phyloP scores from a whole-genome alignment of 23 red algal genomes.

The Cyanidiococcus yangmingshanensis region DNA sequence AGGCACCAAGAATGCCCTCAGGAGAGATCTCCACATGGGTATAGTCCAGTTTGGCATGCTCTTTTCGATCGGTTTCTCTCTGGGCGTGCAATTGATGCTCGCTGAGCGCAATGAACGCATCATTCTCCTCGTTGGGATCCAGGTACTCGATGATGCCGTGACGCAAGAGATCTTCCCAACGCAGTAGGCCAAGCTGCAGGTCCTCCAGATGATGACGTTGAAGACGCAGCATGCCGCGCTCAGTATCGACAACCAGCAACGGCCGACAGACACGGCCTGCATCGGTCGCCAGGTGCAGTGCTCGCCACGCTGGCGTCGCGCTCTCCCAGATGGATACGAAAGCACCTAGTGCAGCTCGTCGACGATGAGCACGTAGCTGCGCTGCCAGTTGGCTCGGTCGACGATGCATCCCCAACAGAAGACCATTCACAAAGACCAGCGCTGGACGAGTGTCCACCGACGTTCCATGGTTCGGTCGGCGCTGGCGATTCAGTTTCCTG shows the following conservation, averaged over 20 bases:
- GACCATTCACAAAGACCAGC: slow-evolving; percentile 75
- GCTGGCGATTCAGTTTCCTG: not conserved
- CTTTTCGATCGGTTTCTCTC: not conserved
- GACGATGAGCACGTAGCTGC: slow-evolving; percentile 39
- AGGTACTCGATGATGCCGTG: slow-evolving; percentile 94
- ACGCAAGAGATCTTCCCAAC: slow-evolving; percentile 63
- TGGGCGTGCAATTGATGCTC: not conserved
- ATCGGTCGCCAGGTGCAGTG: slow-evolving; percentile 73
- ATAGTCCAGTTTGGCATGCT: not conserved
- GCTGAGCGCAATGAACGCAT: slow-evolving; percentile 58
- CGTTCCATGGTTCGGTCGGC: not conserved
- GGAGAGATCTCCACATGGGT: slow-evolving; percentile 91
- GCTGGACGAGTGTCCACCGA: not conserved
- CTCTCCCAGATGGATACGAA: slow-evolving; percentile 70
- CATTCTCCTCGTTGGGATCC: slow-evolving; percentile 96
- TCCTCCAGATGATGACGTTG: slow-evolving; percentile 46
- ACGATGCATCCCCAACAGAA: slow-evolving; percentile 80
- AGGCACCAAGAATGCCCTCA: slow-evolving; percentile 79
- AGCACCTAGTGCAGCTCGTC: slow-evolving; percentile 58
- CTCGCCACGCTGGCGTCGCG: slow-evolving; percentile 32
- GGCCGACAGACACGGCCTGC: slow-evolving; percentile 82
- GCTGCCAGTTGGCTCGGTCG: slow-evolving; percentile 38
- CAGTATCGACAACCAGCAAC: slow-evolving; percentile 62
- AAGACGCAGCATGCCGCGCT: slow-evolving; percentile 40
- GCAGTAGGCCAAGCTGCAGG: slow-evolving; percentile 37